phyloP scores from a whole-genome alignment of 805 yeast species.

The Yueomyces sp. region DNA sequence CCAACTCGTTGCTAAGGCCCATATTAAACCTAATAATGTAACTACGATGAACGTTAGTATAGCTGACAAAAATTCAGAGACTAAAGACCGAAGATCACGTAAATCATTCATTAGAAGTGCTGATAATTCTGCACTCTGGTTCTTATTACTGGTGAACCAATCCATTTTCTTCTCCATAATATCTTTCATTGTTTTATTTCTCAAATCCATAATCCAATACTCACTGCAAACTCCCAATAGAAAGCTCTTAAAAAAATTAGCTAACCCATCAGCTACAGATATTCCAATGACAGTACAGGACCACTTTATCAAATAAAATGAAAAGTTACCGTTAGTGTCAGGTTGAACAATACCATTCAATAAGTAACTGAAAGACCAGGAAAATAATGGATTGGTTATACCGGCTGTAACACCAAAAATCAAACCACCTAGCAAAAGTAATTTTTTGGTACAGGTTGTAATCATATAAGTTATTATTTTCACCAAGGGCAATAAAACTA shows the following conservation, averaged over 20 bases:
- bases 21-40: slow-evolving; percentile 46
- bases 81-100: slow-evolving; percentile 56
- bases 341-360: slow-evolving; percentile 47
- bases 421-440: slow-evolving; percentile 36
- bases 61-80: slow-evolving; percentile 49
- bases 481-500: slow-evolving; percentile 14
- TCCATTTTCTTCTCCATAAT: slow-evolving; percentile 38
- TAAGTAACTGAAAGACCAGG: slow-evolving; percentile 62
- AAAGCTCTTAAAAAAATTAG: slow-evolving; percentile 37
- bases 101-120: slow-evolving; percentile 70
- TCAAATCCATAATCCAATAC: slow-evolving; percentile 43
- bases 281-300: slow-evolving; percentile 48
- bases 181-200: slow-evolving; percentile 35
- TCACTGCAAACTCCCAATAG: slow-evolving; percentile 51
- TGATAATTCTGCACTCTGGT: slow-evolving; percentile 39
- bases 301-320: slow-evolving; percentile 40
- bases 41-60: slow-evolving; percentile 40
- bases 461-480: slow-evolving; percentile 21
- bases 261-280: slow-evolving; percentile 49
- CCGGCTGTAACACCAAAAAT: slow-evolving; percentile 43
- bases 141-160: slow-evolving; percentile 35
- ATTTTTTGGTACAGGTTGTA: slow-evolving; percentile 13
- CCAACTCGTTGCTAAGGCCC: slow-evolving; percentile 82
- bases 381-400: slow-evolving; percentile 59
- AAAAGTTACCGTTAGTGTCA: slow-evolving; percentile 20